Base-by-base conservation (phyloP, 2,329 filamentous ascomycete species). In the Trichoderma harzianum region DNA sequence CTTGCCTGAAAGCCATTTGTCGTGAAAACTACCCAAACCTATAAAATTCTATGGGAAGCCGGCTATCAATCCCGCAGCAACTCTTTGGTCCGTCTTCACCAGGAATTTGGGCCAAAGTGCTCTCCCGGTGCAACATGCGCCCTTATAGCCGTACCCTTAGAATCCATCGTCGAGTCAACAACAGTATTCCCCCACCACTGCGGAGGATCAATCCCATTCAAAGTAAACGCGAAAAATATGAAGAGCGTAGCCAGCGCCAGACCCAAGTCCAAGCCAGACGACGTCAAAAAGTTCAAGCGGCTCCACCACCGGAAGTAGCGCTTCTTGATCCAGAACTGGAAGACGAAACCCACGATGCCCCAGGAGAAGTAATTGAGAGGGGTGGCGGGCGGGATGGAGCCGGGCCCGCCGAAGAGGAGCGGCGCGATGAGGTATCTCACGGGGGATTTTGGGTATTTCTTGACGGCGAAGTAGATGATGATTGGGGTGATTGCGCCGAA, bases 281-380 rank as follows among this genome's bases (percentile, higher is more conserved):
- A 91, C 0, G 91, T 91, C 73, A 93, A 81, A 76, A 92, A 93
- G 82, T 93, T 93, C 77, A 92, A 88, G 30, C 90, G 86, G 80
- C 87, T 88, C 92, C 92, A 94, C 92, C 92, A 94, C 32, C 82
- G 86, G 73, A 89, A 89, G 78, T 88, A 86, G 16, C 86, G 84
- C 76, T 87, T 87, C 79, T 90, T 89, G 78, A 94, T 87, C 77
- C 84, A 86, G 79, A 88, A 89, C 79, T 94, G 91, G 84, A 93
- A 94, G 36, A 92, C 73, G 75, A 88, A 89, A 34, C 92, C 92
- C 3, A 93, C 89, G 70, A 91, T 82, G 21, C 89, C 90, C 91
- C 92, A 94, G n/a, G 87, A 86, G 39, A 92, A 86, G 78, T 93
- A 94, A 81, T 92, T 93, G 72, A 93, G 86, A 0, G 91, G 91